phyloP scores from a whole-genome alignment of 2,329 filamentous ascomycete species.

The Penicillium capsulatum region DNA sequence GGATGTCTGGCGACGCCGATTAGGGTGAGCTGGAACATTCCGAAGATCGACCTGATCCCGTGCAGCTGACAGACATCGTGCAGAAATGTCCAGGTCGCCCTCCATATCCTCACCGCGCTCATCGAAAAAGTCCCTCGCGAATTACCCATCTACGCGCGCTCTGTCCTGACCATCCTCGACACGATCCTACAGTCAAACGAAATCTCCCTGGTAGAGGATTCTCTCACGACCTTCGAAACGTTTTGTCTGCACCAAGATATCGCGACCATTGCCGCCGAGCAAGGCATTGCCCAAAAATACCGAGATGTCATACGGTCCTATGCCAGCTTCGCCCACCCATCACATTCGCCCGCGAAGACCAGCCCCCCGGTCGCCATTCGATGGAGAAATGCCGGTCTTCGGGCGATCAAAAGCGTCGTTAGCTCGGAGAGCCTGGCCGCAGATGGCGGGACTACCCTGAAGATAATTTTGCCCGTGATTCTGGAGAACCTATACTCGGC shows the following conservation, averaged over 20 bases:
- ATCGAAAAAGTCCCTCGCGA: slow-evolving; percentile 92
- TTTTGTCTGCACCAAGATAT: slow-evolving; percentile 88
- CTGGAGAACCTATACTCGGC: slow-evolving; percentile 76
- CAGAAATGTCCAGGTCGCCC: slow-evolving; percentile 89
- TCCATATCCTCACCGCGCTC: slow-evolving; percentile 84
- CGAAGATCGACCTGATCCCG: neutral
- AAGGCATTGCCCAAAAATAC: slow-evolving; percentile 76
- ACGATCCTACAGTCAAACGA: slow-evolving; percentile 80
- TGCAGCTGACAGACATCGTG: slow-evolving; percentile 8
- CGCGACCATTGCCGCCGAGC: slow-evolving; percentile 78
- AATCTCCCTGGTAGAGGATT: slow-evolving; percentile 88
- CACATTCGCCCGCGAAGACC: slow-evolving; percentile 50
- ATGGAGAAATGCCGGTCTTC: slow-evolving; percentile 69
- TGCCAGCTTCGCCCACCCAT: slow-evolving; percentile 70
- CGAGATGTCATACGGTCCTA: slow-evolving; percentile 77
- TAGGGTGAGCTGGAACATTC: slow-evolving; percentile 61
- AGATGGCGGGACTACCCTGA: slow-evolving; percentile 70
- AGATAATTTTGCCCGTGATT: slow-evolving; percentile 76
- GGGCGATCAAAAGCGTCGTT: slow-evolving; percentile 76
- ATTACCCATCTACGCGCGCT: slow-evolving; percentile 79
- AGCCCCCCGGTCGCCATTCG: slow-evolving; percentile 73
- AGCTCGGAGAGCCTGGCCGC: slow-evolving; percentile 73
- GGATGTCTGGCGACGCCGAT: slow-evolving; percentile 83
- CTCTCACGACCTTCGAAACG: slow-evolving; percentile 76
- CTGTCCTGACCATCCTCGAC: slow-evolving; percentile 78